Base-by-base conservation (phyloP, 371 early-diverging fungal species). In the Mucor indicus region DNA sequence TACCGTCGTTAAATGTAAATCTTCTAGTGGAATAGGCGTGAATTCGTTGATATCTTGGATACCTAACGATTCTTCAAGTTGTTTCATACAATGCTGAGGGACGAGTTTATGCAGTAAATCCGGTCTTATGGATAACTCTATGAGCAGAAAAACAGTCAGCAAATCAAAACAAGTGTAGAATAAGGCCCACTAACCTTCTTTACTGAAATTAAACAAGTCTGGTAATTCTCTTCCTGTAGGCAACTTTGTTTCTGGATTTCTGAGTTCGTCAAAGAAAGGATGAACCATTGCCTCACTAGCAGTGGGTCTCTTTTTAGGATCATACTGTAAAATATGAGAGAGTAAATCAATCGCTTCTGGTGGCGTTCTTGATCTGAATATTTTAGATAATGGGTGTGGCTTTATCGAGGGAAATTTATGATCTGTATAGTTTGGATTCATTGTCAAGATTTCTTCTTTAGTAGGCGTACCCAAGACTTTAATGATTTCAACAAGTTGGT, bases 401-500 rank as follows among this genome's bases (percentile, higher is more conserved):
- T 91, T 92, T 58, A 96, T 95, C 62, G 88, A 90, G 47, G 96
- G 95, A 70, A 96, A 96, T 56, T 91, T 90, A 78, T 94, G 94
- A 57, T 95, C 95, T 56, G 88, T 89, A 69, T 95, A 95, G 77
- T 90, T 89, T 21, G 89, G 90, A 75, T 96, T 95, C 93, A 95
- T 95, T 19, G 87, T 77, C 63, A 85, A 79, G 56, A 95, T 91
- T 67, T 95, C 93, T 47, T 94, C 95, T 49, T 88, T 85, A 16
- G 93, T 85, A 8, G 99, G 99, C 15, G 98, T 98, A 25, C 99
- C 99, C 27, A 98, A 81, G 2, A 96, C 90, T 71, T 95, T 95
- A 75, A 98, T 98, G 60, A 99, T 98, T 72, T 98, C 97, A 15
- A 98, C 96, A 21, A 99, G 77, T 69, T 99, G 99, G 69, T 99